These are phyloP conservation scores for Neopestalotiopsis sp. DNA, from an alignment of 2,329 filamentous ascomycete genomes.

Conservation along the genomic window DNA sequence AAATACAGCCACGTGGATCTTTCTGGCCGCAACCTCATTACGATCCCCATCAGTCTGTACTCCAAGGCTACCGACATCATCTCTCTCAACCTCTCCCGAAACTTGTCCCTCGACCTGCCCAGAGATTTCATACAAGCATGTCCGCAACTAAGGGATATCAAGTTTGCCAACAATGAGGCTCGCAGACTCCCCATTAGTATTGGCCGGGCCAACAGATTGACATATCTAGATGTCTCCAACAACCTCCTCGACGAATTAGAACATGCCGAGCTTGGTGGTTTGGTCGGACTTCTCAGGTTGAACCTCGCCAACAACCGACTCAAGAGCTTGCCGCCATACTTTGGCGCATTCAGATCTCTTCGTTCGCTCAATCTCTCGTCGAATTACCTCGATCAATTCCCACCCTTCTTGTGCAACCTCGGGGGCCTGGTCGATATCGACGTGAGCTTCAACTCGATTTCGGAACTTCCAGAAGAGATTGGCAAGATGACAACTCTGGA, in stretches of 20 bases:
- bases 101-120: slow-evolving; percentile 88
- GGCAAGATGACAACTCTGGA: slow-evolving; percentile 81
- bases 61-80: slow-evolving; percentile 92
- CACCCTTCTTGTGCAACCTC: slow-evolving; percentile 81
- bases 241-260: slow-evolving; percentile 89
- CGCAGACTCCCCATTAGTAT: slow-evolving; percentile 84
- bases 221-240: slow-evolving; percentile 92
- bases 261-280: slow-evolving; percentile 77
- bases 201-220: slow-evolving; percentile 78
- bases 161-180: slow-evolving; percentile 93
- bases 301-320: slow-evolving; percentile 94
- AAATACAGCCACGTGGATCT: slow-evolving; percentile 96
- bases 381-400: slow-evolving; percentile 86
- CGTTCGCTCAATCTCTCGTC: slow-evolving; percentile 91
- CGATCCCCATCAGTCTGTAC: slow-evolving; percentile 93
- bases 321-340: slow-evolving; percentile 78
- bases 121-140: slow-evolving; percentile 97
- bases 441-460: slow-evolving; percentile 94
- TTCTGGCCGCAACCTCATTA: slow-evolving; percentile 86
- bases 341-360: slow-evolving; percentile 78
- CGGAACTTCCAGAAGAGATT: slow-evolving; percentile 75
- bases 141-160: slow-evolving; percentile 89
- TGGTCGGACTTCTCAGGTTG: slow-evolving; percentile 81
- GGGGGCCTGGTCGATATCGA: slow-evolving; percentile 89
- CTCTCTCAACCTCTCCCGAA: slow-evolving; percentile 90